Evolutionary conservation across 2,329 filamentous ascomycete genomes (phyloP).

Genomic region (Daldinia sp.): DNA sequence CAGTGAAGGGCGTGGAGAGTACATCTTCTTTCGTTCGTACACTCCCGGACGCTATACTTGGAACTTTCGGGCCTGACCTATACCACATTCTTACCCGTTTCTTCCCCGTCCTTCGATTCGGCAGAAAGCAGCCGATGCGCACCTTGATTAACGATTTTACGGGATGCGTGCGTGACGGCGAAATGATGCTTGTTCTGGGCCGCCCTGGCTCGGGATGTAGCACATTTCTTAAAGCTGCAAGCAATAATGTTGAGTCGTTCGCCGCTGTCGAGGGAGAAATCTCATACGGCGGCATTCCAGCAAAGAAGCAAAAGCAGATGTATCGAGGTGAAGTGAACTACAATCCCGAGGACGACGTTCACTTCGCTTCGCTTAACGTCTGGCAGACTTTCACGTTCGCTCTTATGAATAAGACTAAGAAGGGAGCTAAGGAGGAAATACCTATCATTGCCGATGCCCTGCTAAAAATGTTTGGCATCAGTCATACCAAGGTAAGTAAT

Average conservation of each 20-base stretch:
- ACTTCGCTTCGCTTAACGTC: constrained; percentile 80
- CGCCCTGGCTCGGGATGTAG: constrained; percentile 80
- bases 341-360: constrained; percentile 81
- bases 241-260: constrained; percentile 75
- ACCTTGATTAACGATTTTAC: constrained; percentile 74
- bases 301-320: constrained; percentile 73
- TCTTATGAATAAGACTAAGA: constrained; percentile 79
- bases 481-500: constrained; percentile 69
- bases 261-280: constrained; percentile 76
- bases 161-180: constrained; percentile 74
- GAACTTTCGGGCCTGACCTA: constrained; percentile 84
- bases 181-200: constrained; percentile 78
- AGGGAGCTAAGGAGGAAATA: constrained; percentile 72
- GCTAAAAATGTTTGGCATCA: constrained; percentile 82
- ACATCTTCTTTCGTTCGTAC: constrained; percentile 77
- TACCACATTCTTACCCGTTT: constrained; percentile 69
- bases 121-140: constrained; percentile 47
- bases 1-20: constrained; percentile 76
- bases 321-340: constrained; percentile 84
- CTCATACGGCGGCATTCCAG: constrained; percentile 77
- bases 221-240: constrained; percentile 81
- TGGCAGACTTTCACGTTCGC: constrained; percentile 83
- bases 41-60: constrained; percentile 78
- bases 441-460: constrained; percentile 77
- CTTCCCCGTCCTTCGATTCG: constrained; percentile 52